Conservation (phyloP, 2,329 filamentous ascomycete species). For the Bipolaris bicolor region DNA sequence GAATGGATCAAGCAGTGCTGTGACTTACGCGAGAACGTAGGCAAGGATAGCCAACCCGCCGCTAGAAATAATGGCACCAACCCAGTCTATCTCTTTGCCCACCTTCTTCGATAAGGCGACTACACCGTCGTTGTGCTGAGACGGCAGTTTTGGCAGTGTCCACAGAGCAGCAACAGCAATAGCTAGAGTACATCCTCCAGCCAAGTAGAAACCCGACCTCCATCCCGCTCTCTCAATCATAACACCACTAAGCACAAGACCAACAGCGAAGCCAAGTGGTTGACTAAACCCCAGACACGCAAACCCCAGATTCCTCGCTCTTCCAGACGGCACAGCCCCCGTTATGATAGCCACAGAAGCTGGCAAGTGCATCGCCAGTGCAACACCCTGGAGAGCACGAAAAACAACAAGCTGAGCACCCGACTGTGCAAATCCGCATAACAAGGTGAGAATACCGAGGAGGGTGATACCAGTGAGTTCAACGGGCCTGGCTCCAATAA, state of each 20-base stretch:
- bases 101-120: constrained; percentile 19
- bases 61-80: constrained; percentile 36
- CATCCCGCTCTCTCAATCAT: constrained; percentile 57
- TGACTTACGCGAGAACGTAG: constrained; percentile 36
- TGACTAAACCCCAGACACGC: constrained; percentile 54
- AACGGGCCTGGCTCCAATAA: constrained; percentile 55
- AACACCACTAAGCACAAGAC: constrained; percentile 58
- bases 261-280: constrained; percentile 59
- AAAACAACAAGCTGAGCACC: constrained; percentile 53
- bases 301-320: constrained; percentile 43
- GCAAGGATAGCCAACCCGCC: constrained; percentile 30
- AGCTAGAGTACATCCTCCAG: constrained; percentile 38
- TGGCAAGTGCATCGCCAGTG: constrained; percentile 56
- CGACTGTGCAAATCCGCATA: constrained; percentile 53
- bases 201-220: constrained; percentile 56
- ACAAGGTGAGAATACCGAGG: constrained; percentile 53
- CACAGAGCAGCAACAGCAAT: constrained; percentile 46
- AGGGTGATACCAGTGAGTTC: constrained; percentile 54
- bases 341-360: constrained; percentile 56
- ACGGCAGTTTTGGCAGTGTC: constrained; percentile 30
- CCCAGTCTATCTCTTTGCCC: constrained; percentile 36
- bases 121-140: constrained; percentile 1
- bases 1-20: neutral
- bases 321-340: constrained; percentile 29
- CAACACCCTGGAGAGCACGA: constrained; percentile 56